Conservation (phyloP, 192 early-diverging fungal species). For the Allomyces arbusculus region DNA sequence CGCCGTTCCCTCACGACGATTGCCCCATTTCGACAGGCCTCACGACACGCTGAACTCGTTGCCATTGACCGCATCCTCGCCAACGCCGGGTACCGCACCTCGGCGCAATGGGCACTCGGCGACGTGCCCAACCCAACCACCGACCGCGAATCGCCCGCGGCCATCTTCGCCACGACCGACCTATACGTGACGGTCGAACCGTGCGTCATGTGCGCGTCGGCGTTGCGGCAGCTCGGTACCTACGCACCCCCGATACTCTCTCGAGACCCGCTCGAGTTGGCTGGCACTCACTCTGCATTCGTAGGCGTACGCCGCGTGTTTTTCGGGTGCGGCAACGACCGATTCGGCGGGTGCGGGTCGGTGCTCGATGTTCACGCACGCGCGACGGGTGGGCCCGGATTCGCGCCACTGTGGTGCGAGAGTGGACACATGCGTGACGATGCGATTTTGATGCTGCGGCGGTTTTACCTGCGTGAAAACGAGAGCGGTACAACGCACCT, state of each 20-base stretch:
- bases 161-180: constrained; percentile 28
- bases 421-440: constrained; percentile 53
- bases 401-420: constrained; percentile 1
- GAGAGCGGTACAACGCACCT: constrained; percentile 37
- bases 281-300: background rate
- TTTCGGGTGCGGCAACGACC: constrained; percentile 81
- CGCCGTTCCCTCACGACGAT: too few species aligned
- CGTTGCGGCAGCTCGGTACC: constrained; percentile 53
- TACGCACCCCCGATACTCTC: background rate
- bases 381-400: constrained; percentile 3
- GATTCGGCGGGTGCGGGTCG: constrained; percentile 92
- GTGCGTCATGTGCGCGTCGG: constrained; percentile 93
- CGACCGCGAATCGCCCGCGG: constrained; percentile 8
- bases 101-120: too few species aligned
- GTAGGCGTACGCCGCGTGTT: constrained; percentile 59
- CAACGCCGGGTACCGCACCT: too few species aligned
- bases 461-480: constrained; percentile 89
- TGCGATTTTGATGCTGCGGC: constrained; percentile 65
- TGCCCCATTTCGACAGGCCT: constrained; percentile 29
- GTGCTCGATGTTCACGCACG: constrained; percentile 64
- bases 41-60: constrained; percentile 83
- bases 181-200: constrained; percentile 97
- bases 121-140: constrained; percentile 6
- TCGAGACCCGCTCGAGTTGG: background rate
- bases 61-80: constrained; percentile 63